These are phyloP conservation scores for Suillus spraguei DNA, from an alignment of 768 basidiomycete species.

Conservation along the genomic window DNA sequence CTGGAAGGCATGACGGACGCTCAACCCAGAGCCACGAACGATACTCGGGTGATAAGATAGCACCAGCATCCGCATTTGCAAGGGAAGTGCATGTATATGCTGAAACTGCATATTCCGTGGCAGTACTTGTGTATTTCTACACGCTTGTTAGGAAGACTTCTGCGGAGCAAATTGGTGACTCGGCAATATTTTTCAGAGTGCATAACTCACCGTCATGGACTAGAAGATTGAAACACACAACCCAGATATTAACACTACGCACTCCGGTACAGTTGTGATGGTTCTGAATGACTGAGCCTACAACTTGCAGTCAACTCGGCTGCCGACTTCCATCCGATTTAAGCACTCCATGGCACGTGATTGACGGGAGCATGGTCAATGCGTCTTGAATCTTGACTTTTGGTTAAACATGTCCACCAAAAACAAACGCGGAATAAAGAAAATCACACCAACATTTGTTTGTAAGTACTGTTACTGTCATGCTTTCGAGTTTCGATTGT, in stretches of 20 bases:
- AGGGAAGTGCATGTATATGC: constrained; percentile 26
- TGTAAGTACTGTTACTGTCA: not conserved
- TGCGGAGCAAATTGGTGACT: constrained; percentile 3
- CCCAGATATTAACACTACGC: not conserved
- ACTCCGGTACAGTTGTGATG: not conserved
- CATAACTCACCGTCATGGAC: constrained; percentile 1
- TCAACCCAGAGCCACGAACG: not conserved
- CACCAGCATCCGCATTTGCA: constrained; percentile 28
- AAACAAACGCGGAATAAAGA: not conserved
- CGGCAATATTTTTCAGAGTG: not conserved
- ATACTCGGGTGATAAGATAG: constrained; percentile 15
- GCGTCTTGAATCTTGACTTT: not conserved
- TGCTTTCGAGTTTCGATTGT: not conserved
- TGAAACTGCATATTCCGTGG: constrained; percentile 22
- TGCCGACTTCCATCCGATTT: not conserved
- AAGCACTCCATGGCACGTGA: not conserved
- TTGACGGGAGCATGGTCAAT: not conserved
- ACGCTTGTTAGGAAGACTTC: not conserved
- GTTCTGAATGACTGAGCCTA: not conserved
- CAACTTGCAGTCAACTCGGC: too few species aligned
- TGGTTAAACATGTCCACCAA: not conserved
- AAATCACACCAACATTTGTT: not conserved
- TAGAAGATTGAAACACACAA: not conserved
- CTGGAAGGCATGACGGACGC: constrained; percentile 30
- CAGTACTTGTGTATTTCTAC: not conserved